Evolutionary conservation across 495 filamentous ascomycete genomes (phyloP).

Genomic region (Penicillium mononematosum): DNA sequence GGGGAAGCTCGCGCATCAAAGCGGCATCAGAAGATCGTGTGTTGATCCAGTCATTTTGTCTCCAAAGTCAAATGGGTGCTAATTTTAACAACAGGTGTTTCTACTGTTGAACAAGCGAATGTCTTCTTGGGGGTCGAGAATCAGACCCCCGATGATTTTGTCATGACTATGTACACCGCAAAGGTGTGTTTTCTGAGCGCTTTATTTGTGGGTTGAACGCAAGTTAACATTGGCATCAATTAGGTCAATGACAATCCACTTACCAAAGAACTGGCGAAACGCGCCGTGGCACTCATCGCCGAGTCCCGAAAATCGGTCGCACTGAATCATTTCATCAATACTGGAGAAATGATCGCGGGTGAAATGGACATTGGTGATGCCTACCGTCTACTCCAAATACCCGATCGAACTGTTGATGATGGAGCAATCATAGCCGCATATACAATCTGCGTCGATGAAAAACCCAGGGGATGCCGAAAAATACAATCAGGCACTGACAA

Average conservation of each 20-base stretch:
- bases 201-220: neutral
- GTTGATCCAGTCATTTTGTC: slow-evolving; percentile 5
- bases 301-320: slow-evolving; percentile 51
- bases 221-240: neutral
- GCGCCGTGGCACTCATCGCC: slow-evolving; percentile 58
- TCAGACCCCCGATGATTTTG: slow-evolving; percentile 56
- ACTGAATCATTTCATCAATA: slow-evolving; percentile 56
- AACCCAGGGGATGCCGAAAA: slow-evolving; percentile 46
- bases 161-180: slow-evolving; percentile 56
- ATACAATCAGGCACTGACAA: slow-evolving; percentile 49
- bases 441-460: slow-evolving; percentile 48
- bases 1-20: slow-evolving; percentile 53
- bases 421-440: slow-evolving; percentile 52
- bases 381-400: slow-evolving; percentile 55
- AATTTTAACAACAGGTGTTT: slow-evolving; percentile 42
- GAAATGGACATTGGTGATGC: slow-evolving; percentile 60
- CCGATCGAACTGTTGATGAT: slow-evolving; percentile 52
- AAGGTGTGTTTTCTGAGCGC: slow-evolving; percentile 43
- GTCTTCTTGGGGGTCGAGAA: slow-evolving; percentile 55
- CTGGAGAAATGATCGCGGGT: slow-evolving; percentile 49
- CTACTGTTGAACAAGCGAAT: slow-evolving; percentile 60
- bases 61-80: slow-evolving; percentile 7
- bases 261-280: slow-evolving; percentile 48
- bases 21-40: slow-evolving; percentile 55
- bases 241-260: slow-evolving; percentile 48